A percentile compares a stretch with the other conserved stretches of the same genome.
These are phyloP conservation scores for Citrus trifoliata DNA, from an alignment of 345 rosid genomes.

Conservation along the genomic window DNA sequence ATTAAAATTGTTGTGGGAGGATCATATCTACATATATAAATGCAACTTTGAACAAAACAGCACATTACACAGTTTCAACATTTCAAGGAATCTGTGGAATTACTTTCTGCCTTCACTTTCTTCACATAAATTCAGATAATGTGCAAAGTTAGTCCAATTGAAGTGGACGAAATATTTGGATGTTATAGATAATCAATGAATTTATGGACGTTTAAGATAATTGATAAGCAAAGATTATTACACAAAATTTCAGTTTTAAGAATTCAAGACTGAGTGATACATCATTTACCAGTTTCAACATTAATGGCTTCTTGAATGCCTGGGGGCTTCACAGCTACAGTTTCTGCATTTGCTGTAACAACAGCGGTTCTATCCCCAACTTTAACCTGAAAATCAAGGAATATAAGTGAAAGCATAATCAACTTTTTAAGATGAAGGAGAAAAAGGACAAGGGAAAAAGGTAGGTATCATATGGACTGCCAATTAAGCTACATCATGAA, in stretches of 20 bases:
- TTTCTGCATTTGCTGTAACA: constrained; percentile 73
- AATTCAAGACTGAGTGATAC: neutral
- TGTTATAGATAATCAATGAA: neutral
- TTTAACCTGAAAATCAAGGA: constrained; percentile 51
- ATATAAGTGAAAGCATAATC: neutral
- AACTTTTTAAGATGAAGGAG: neutral
- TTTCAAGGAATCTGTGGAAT: neutral
- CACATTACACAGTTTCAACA: neutral
- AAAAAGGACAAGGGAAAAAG: neutral
- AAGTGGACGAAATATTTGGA: neutral
- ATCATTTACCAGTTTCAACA: constrained; percentile 55
- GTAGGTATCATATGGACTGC: neutral
- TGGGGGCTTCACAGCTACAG: constrained; percentile 66
- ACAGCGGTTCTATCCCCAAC: constrained; percentile 84
- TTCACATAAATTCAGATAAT: neutral
- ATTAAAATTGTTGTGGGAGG: neutral
- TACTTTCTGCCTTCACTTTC: neutral
- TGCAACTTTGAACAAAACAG: neutral
- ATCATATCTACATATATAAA: neutral
- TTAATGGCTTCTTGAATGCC: constrained; percentile 87
- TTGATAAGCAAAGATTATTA: neutral
- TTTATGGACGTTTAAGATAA: neutral
- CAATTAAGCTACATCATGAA: neutral
- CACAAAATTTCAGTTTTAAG: neutral
- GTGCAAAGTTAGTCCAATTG: neutral